Evolutionary conservation across 306 rosid genomes (phyloP).

Genomic region (Macrotyloma uniflorum): DNA sequence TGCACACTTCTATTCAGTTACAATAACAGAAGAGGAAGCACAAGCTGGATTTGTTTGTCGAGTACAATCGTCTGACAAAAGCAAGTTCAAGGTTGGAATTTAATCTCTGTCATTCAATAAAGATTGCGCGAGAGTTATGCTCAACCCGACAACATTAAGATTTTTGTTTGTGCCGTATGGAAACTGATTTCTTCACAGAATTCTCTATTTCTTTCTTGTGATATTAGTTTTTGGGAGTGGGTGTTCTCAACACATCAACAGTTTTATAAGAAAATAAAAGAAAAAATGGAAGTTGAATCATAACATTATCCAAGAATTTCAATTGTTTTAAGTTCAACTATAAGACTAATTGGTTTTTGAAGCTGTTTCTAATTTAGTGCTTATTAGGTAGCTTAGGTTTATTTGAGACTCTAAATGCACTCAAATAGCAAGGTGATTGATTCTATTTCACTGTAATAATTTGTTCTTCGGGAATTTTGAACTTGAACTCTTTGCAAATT

Average conservation of each 20-base stretch:
- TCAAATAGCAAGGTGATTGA: neutral
- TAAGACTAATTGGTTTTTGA: neutral
- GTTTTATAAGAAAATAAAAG: neutral
- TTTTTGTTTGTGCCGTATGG: neutral
- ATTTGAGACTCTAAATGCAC: neutral
- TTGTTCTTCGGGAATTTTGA: neutral
- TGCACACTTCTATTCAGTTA: constrained; percentile 92
- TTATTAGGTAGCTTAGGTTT: neutral
- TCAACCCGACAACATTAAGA: neutral
- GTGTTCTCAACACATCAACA: neutral
- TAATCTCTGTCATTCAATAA: constrained; percentile 7
- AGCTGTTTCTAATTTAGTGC: constrained; percentile 9
- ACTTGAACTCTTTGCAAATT: neutral
- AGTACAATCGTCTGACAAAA: constrained; percentile 89
- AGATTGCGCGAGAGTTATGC: constrained; percentile 21
- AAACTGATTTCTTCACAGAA: neutral
- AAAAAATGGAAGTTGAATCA: neutral
- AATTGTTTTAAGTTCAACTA: constrained; percentile 6
- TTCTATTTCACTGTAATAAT: neutral
- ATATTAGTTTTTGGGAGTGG: neutral
- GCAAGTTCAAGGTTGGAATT: constrained; percentile 91
- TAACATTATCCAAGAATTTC: constrained; percentile 1
- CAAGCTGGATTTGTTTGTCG: constrained; percentile 94
- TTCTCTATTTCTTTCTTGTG: neutral
- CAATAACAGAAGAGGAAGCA: constrained; percentile 79